phyloP scores from a whole-genome alignment of 1,139 yeast species.

The Sugiyamaella grinbergsii region DNA sequence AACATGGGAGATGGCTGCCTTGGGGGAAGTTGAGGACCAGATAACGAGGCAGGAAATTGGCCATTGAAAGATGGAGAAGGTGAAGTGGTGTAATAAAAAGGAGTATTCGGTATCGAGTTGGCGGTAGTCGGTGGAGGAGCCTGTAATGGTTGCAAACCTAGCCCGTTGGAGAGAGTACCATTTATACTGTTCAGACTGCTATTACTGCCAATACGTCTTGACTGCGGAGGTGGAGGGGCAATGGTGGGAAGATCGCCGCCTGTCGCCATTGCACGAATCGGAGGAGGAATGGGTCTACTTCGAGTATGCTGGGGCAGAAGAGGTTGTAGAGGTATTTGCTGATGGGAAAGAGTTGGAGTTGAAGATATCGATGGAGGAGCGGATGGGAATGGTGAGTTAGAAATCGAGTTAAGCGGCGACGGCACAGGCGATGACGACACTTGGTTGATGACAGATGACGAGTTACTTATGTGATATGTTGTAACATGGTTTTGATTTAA shows the following conservation, averaged over 20 bases:
- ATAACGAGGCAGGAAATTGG: constrained; percentile 11
- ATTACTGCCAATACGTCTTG: constrained; percentile 25
- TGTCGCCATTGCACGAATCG: constrained; percentile 19
- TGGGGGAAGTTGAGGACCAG: constrained; percentile 26
- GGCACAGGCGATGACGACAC: neutral
- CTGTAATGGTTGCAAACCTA: constrained; percentile 19
- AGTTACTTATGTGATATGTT: neutral
- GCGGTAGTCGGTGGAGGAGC: constrained; percentile 2
- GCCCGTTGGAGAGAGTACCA: constrained; percentile 9
- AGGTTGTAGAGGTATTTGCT: neutral
- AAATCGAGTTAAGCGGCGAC: neutral
- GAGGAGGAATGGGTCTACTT: constrained; percentile 22
- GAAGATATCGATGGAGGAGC: constrained; percentile 18
- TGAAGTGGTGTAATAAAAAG: constrained; percentile 12
- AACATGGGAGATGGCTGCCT: constrained; percentile 15
- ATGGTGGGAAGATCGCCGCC: constrained; percentile 24
- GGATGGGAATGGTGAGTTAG: constrained; percentile 2
- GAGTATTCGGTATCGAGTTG: constrained; percentile 1
- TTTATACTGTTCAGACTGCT: constrained; percentile 14
- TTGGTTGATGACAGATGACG: constrained; percentile 8
- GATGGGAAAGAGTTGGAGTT: constrained; percentile 3
- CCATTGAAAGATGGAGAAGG: constrained; percentile 10
- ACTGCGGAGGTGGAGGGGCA: constrained; percentile 33
- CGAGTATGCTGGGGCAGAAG: constrained; percentile 18
- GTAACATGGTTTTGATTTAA: neutral